Percentiles rank a stretch among this genome's conserved stretches.
These are phyloP conservation scores for Neofusicoccum umdonicola DNA, from an alignment of 2,329 filamentous ascomycete genomes.

Conservation along the genomic window DNA sequence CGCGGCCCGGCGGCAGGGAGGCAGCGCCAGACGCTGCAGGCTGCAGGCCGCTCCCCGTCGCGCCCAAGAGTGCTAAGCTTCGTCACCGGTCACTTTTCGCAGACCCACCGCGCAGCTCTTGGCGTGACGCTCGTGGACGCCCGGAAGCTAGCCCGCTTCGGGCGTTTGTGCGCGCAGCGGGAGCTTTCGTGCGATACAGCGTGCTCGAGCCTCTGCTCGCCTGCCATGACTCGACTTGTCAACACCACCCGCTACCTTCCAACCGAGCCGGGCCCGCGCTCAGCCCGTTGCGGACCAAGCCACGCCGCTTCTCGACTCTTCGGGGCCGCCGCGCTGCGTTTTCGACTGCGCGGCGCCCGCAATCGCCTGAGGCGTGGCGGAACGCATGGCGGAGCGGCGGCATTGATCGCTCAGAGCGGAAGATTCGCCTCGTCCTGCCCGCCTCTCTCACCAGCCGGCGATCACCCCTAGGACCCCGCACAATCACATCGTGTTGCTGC, in stretches of 20 bases:
- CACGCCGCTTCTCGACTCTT: neutral
- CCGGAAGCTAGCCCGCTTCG: neutral
- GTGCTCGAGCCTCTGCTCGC: neutral
- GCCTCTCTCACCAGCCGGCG: neutral
- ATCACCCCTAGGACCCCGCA: conserved; percentile 14
- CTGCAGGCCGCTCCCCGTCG: neutral
- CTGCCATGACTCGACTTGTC: conserved; percentile 9
- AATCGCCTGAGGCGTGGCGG: neutral
- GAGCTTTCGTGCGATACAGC: neutral
- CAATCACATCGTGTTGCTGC: conserved; percentile 12
- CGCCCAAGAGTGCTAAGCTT: conserved; percentile 1
- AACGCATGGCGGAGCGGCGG: neutral
- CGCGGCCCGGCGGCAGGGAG: neutral
- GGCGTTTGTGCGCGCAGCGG: neutral
- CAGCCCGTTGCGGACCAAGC: neutral
- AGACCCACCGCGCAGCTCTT: neutral
- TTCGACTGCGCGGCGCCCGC: neutral
- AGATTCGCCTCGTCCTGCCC: neutral
- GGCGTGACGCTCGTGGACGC: neutral
- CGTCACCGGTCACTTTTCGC: neutral
- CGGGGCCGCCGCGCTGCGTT: neutral
- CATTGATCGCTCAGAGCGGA: neutral
- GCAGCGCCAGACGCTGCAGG: neutral
- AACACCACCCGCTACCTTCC: conserved; percentile 5
- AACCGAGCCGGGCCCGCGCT: conserved; percentile 13